phyloP scores from a whole-genome alignment of 2,329 filamentous ascomycete genomes.

The Aspergillus versicolor region DNA sequence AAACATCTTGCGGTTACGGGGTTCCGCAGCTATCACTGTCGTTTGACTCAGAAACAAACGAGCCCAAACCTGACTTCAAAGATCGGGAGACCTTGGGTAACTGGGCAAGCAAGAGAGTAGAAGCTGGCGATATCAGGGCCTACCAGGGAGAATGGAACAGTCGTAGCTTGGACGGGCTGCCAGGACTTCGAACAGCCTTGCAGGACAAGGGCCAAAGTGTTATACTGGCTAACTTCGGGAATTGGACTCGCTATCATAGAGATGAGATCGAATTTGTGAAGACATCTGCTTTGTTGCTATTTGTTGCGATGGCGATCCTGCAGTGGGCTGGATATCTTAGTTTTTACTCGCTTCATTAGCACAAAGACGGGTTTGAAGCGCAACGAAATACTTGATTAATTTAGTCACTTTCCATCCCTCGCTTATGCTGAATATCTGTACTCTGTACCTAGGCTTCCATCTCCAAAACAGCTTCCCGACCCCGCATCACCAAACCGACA shows the following conservation, averaged over 20 bases:
- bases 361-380: neutral
- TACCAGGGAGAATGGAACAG: slow-evolving; percentile 60
- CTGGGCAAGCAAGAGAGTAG: slow-evolving; percentile 51
- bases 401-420: neutral
- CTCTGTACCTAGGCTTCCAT: neutral
- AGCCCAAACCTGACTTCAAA: slow-evolving; percentile 40
- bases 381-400: neutral
- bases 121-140: slow-evolving; percentile 50
- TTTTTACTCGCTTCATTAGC: neutral
- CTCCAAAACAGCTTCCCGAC: slow-evolving; percentile 1
- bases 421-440: neutral
- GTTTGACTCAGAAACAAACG: slow-evolving; percentile 31
- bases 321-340: slow-evolving; percentile 17
- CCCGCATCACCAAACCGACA: slow-evolving; percentile 19
- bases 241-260: slow-evolving; percentile 19
- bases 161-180: slow-evolving; percentile 58
- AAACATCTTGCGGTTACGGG: slow-evolving; percentile 66
- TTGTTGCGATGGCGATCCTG: slow-evolving; percentile 20
- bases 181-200: slow-evolving; percentile 56
- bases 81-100: slow-evolving; percentile 58
- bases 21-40: slow-evolving; percentile 55
- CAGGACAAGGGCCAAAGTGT: slow-evolving; percentile 51
- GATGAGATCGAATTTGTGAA: slow-evolving; percentile 23
- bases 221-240: slow-evolving; percentile 41
- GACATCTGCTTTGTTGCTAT: slow-evolving; percentile 18